phyloP scores from a whole-genome alignment of 2,329 filamentous ascomycete species.

The Botrytis byssoidea region DNA sequence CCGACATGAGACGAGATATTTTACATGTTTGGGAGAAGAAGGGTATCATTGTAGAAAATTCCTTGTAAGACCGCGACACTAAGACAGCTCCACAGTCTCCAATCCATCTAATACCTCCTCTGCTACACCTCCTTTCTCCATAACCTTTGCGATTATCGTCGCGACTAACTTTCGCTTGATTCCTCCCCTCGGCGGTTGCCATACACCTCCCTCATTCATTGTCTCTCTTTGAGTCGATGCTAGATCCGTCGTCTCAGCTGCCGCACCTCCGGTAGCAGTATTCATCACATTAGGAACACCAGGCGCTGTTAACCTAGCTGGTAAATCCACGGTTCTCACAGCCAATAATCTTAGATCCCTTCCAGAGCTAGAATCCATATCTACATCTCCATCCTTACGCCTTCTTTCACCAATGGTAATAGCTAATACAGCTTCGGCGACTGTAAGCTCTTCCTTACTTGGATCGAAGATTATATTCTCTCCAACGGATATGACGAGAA shows the following conservation, averaged over 20 bases:
- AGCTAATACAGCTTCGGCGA: constrained; percentile 85
- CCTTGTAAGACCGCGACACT: constrained; percentile 31
- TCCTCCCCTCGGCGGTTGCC: constrained; percentile 82
- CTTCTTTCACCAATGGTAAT: constrained; percentile 66
- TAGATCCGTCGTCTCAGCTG: constrained; percentile 43
- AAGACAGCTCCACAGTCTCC: constrained; percentile 69
- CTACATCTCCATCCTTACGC: constrained; percentile 40
- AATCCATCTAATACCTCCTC: constrained; percentile 83
- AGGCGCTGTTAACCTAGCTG: constrained; percentile 68
- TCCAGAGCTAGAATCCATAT: constrained; percentile 41
- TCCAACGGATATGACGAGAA: constrained; percentile 84
- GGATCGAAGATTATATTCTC: constrained; percentile 94
- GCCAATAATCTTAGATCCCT: constrained; percentile 60
- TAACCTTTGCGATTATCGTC: constrained; percentile 71
- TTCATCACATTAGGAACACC: constrained; percentile 66
- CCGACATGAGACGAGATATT: constrained; percentile 1
- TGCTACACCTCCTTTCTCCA: constrained; percentile 76
- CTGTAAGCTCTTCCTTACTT: constrained; percentile 83
- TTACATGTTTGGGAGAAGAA: constrained; percentile 7
- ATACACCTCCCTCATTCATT: constrained; percentile 68
- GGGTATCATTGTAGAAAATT: constrained; percentile 23
- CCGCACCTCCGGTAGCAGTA: constrained; percentile 48
- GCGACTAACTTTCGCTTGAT: constrained; percentile 72
- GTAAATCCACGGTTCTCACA: constrained; percentile 71
- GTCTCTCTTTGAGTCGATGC: constrained; percentile 50